Percentiles rank a stretch among this genome's conserved stretches.
Conservation (phyloP, 768 basidiomycete species). For the Phaffia tasmanica region DNA sequence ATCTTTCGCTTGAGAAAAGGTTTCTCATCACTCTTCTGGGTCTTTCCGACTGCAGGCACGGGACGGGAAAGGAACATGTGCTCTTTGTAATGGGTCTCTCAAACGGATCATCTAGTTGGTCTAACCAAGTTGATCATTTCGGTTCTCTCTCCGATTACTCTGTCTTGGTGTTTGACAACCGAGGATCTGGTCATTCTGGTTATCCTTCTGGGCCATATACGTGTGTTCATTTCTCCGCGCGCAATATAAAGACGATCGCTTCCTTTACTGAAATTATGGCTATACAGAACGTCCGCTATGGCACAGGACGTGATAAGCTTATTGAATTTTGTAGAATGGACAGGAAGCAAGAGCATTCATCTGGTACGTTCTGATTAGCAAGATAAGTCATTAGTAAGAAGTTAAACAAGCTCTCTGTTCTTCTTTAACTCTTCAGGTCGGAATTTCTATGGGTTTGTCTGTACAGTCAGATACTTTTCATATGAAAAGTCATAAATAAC, state of each 20-base stretch:
- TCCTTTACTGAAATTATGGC: constrained; percentile 11
- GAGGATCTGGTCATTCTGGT: constrained; percentile 67
- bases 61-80: constrained; percentile 42
- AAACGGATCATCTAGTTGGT: constrained; percentile 25
- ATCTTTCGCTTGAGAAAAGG: not conserved
- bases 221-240: constrained; percentile 39
- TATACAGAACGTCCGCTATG: constrained; percentile 59
- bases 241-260: constrained; percentile 16
- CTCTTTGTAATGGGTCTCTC: constrained; percentile 61
- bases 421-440: constrained; percentile 8
- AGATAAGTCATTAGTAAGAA: constrained; percentile 37
- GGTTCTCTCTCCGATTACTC: constrained; percentile 47
- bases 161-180: constrained; percentile 68
- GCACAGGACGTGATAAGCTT: constrained; percentile 60
- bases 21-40: not conserved
- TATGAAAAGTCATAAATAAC: not conserved
- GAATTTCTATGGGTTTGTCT: constrained; percentile 21
- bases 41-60: constrained; percentile 38
- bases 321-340: constrained; percentile 65
- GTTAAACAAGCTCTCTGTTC: constrained; percentile 74
- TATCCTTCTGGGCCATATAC: constrained; percentile 64
- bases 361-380: constrained; percentile 57
- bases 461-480: not conserved
- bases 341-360: constrained; percentile 49
- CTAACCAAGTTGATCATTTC: constrained; percentile 55